Base-by-base conservation (phyloP, 1,284 basidiomycete genomes). In the Cutaneotrichosporon cyanovorans region DNA sequence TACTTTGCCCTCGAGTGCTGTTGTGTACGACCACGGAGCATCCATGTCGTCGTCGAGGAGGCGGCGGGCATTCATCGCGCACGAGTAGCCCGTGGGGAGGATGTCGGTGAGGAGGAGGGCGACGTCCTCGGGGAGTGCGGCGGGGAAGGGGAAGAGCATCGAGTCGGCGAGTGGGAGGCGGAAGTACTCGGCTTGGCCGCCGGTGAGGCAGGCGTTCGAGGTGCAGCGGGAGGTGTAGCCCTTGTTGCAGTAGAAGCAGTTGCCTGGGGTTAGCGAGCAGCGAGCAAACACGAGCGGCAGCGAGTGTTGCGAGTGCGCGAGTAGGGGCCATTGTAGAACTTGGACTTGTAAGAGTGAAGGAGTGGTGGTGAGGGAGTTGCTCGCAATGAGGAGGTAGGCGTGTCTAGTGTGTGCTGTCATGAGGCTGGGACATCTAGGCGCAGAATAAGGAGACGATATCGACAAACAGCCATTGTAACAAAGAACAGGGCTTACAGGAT, bases 171-270 rank as follows among this genome's bases (percentile, higher is more conserved):
- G 41, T 6, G 87, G 87, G 11, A 89, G 80, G 22, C 83, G 80
- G 4, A 88, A 77, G 65, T 84, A 93, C 68, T 91, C 87, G 0
- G 88, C 88, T 73, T 93, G 90, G 2, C 81, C 86, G 11, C 89
- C 90, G 8, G 83, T 81, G 1, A 88, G 77, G 10, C 69, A 62
- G 0, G 83, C 80, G 28, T 80, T 80, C 51, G 80, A 69, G 2
- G 76, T 72, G 65, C 90, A 92, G 38, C 89, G 77, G 31, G 79
- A 82, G 2, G 86, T 89, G 64, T 82, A 84, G 21, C 83, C 84
- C 22, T 82, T 65, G 3, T 81, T 76, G 65, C 88, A 92, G 58
- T 80, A 82, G 50, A 59, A 65, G 57, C 60, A 65, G 19, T 37
- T 28, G 21, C 65, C n/a, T n/a, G n/a, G n/a, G n/a, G n/a, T n/a